Evolutionary conservation across 352 stramenopile species (phyloP), one percentile per base, ranked within the genome.

Genomic region (Blastocystis sp.): DNA sequence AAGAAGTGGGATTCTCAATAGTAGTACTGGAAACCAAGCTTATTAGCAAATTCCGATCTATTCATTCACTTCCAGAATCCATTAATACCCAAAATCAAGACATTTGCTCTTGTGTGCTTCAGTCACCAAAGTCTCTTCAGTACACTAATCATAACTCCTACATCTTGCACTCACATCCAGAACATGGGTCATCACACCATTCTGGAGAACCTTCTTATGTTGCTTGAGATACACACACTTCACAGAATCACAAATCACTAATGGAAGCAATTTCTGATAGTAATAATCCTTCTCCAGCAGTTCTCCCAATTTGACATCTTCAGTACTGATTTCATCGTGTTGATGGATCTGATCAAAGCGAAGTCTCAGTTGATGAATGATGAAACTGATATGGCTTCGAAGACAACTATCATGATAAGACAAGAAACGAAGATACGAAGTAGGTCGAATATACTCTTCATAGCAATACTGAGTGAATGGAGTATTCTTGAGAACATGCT

Each of bases 161-260:
- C 29, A 54, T 19, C 11, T 39, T 6, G 0, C 14, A 32, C 21
- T 49, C 37, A 75, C 63, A 0, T 75, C 63, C 39, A 49, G 29
- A 39, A 75, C 63, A 75, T 75, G 37, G 6, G 63, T 75, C 71
- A 69, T 69, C 4, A 83, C 71, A 66, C 52, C 71, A 57, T 83
- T 83, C 71, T 59, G 29, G 4, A 83, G 71, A 61, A 83, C 29
- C 46, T 71, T 37, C 71, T 83, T 69, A n/a, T 69, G 27, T 21
- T 83, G 57, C 39, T 43, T 2, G 37, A 75, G 29, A 75, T 54
- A 75, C 29, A 75, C 63, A 29, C 52, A 21, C n/a, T 54, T 49
- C 37, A 54, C 27, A 3, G 63, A 19, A 24, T 75, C 63, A 29
- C 63, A 37, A 19, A 49, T 75, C n/a, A 75, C 29, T 9, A 75